A percentile compares a stretch with the other conserved stretches of the same genome.
These are phyloP conservation scores for Globisporangium camurandrum DNA, from an alignment of 352 stramenopile genomes.

Conservation along the genomic window DNA sequence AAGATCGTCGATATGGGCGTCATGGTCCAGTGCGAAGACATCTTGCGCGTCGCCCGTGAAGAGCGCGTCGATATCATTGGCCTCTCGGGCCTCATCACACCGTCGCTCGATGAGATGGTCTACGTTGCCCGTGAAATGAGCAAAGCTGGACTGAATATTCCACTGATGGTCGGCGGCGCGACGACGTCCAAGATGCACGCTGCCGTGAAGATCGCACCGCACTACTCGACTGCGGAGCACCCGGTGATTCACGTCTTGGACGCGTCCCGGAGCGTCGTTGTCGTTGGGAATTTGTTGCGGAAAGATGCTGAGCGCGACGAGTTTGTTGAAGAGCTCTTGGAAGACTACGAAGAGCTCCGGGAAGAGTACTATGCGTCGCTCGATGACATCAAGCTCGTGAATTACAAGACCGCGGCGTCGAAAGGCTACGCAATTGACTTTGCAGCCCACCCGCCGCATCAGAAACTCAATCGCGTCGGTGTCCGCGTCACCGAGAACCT, in stretches of 20 bases:
- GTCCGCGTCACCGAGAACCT: conserved; percentile 85
- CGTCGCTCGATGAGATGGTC: conserved; percentile 98
- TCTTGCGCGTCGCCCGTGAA: conserved; percentile 48
- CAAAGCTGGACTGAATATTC: conserved; percentile 90
- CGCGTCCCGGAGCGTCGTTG: conserved; percentile 93
- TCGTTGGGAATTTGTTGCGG: conserved; percentile 90
- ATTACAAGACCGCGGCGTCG: conserved; percentile 36
- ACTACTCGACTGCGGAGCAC: conserved; percentile 93
- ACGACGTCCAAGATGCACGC: conserved; percentile 98
- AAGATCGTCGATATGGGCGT: conserved; percentile 96
- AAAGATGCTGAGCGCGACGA: conserved; percentile 86
- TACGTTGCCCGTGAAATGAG: conserved; percentile 94
- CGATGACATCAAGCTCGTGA: conserved; percentile 61
- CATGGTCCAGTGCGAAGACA: conserved; percentile 92
- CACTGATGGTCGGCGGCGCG: conserved; percentile 95
- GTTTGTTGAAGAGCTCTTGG: conserved; percentile 92
- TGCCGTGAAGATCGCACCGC: conserved; percentile 95
- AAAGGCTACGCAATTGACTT: conserved; percentile 91
- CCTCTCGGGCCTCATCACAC: conserved; percentile 96
- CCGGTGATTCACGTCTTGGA: conserved; percentile 98
- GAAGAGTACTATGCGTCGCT: conserved; percentile 83
- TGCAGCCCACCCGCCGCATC: conserved; percentile 68
- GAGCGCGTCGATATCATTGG: conserved; percentile 95
- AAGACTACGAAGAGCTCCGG: conserved; percentile 90
- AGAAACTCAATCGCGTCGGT: conserved; percentile 80